Evolutionary conservation across 495 filamentous ascomycete genomes (phyloP), one percentile per base, ranked within the genome.

Genomic region (Annulohypoxylon bovei): DNA sequence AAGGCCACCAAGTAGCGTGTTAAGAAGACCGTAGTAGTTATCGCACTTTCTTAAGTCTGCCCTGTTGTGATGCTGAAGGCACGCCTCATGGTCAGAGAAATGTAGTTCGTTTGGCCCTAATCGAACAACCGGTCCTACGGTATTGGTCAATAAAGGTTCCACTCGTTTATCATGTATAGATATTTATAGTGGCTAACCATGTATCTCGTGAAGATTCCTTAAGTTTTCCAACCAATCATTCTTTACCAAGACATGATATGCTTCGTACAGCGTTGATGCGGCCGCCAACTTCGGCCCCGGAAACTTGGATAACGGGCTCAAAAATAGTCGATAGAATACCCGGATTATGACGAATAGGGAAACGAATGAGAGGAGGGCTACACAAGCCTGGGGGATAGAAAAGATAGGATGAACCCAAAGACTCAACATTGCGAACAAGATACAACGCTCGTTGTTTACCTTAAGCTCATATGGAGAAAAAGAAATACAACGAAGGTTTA

Each of bases 181-280:
- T 30, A 6, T 27, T n/a, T 49, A 0, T 9, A 8, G 47, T 4
- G 14, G 14, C 23, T 52, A 6, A 52, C 47, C 47, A n/a, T 52
- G 30, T 52, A 30, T 52, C 8, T 52, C 23, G 5, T 52, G 47
- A 2, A 52, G 47, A 16, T 23, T 12, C 25, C 6, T 52, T 12
- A 52, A 30, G 47, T 52, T 52, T 25, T 52, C 25, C 14, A 52
- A 16, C 47, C 47, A 52, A 30, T 52, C 47, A 52, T 52, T 52
- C 25, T 28, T 52, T 52, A 52, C 16, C 7, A 52, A 25, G 25
- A 52, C 25, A 52, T 52, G 47, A 30, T 52, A 52, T 30, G 47
- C 47, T 28, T 52, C 47, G 23, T 52, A 52, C 6, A 52, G 16
- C 25, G 30, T 52, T 14, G 47, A 30, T 30, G 47, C 47, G 4